Evolutionary conservation across 352 stramenopile genomes (phyloP), one percentile per base, ranked within the genome.

Genomic region (Phytophthora megakarya): DNA sequence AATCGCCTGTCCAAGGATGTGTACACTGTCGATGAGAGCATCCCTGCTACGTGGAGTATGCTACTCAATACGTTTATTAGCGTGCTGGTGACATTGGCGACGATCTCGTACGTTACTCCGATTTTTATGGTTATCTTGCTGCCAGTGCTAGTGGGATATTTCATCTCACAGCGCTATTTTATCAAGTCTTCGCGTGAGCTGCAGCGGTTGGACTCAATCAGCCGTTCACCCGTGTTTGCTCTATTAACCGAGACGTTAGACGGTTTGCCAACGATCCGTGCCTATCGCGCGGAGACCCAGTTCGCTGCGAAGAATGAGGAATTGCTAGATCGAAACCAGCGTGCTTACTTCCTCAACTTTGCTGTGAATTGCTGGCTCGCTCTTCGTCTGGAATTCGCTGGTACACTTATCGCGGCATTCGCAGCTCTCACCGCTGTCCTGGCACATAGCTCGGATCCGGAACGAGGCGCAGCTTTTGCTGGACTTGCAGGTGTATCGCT

Each of bases 151-250:
- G 56, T 89, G 21, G 73, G 73, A 4, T 89, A 89, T 65, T 90
- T 88, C 58, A 63, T 78, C 39, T 89, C 82, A 5, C 82, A 90
- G 77, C 95, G 94, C 13, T 99, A 98, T 67, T 98, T 98, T 66
- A 94, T 98, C 65, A 87, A 84, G 56, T 95, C 81, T 2, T 87
- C 89, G 56, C 80, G 86, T 18, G 97, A 99, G 61, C 73, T 99
- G 4, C 97, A 99, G 78, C 88, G 97, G 40, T 81, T 99, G 26
- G 97, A 99, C 67, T 97, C 92, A 5, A 88, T 99, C 61, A 90
- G 73, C 48, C 81, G 83, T 33, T 92, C 92, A 37, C 97, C 97
- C 16, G 90, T 99, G n/a, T 99, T 98, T 72, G 86, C 90, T 11
- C 72, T 98, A 62, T 72, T 99, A 21, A 90, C 89, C 0, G 96